These are phyloP conservation scores for Gossypium davidsonii DNA, from an alignment of 441 rosid species.

Conservation along the genomic window DNA sequence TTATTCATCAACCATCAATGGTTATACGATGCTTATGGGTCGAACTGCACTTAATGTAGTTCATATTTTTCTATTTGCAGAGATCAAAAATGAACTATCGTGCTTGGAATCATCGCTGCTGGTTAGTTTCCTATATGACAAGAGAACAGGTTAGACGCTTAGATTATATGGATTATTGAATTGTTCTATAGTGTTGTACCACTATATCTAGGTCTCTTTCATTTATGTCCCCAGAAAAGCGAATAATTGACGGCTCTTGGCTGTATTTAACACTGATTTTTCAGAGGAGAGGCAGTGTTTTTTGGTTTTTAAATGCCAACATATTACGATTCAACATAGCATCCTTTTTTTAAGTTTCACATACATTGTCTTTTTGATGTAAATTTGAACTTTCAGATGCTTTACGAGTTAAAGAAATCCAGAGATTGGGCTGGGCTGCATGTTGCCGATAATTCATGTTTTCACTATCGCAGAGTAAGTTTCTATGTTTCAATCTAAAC, in stretches of 20 bases:
- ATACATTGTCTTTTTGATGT: not conserved
- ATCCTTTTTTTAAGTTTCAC: slow-evolving; percentile 11
- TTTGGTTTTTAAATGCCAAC: slow-evolving; percentile 2
- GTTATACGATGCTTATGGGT: not conserved
- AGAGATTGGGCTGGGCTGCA: slow-evolving; percentile 74
- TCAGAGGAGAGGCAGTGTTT: not conserved
- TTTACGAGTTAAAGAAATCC: slow-evolving; percentile 55
- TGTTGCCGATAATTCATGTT: slow-evolving; percentile 85
- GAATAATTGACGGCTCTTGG: not conserved
- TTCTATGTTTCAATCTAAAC: slow-evolving; percentile 12
- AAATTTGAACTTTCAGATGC: slow-evolving; percentile 44
- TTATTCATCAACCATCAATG: not conserved
- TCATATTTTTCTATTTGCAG: slow-evolving; percentile 32
- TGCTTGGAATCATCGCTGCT: slow-evolving; percentile 96
- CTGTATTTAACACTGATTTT: not conserved
- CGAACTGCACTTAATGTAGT: not conserved
- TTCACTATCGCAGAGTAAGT: slow-evolving; percentile 81
- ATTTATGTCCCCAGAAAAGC: not conserved
- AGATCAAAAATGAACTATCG: slow-evolving; percentile 92
- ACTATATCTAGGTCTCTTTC: not conserved
- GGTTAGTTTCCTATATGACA: slow-evolving; percentile 81
- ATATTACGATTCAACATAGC: not conserved
- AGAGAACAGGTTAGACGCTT: slow-evolving; percentile 52
- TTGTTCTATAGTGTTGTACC: not conserved
- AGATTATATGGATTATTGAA: not conserved